Evolutionary conservation across 306 rosid genomes (phyloP).

Genomic region (Geum urbanum): DNA sequence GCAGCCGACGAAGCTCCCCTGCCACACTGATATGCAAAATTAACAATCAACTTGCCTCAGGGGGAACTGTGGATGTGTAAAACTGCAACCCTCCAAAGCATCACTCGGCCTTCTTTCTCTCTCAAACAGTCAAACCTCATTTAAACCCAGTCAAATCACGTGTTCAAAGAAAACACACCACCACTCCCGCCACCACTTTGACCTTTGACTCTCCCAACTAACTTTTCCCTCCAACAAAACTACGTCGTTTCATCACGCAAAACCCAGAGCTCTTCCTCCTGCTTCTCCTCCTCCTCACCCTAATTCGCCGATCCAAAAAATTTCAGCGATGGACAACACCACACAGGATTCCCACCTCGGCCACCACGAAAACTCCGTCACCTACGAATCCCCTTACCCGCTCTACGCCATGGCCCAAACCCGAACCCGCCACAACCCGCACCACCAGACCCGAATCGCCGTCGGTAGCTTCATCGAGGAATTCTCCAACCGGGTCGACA

Average conservation of each 20-base stretch:
- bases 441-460: slow-evolving; percentile 53
- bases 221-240: not conserved
- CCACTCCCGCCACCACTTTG: not conserved
- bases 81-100: too few relatives aligned
- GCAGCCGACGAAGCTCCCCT: too few relatives aligned
- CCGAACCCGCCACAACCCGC: slow-evolving; percentile 2
- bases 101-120: too few relatives aligned
- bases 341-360: slow-evolving; percentile 62
- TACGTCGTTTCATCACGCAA: not conserved
- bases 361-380: slow-evolving; percentile 56
- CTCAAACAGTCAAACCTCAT: not conserved
- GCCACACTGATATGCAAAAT: too few relatives aligned
- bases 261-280: not conserved
- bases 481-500: slow-evolving; percentile 71
- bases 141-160: not conserved
- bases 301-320: not conserved
- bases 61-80: too few relatives aligned
- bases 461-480: slow-evolving; percentile 88
- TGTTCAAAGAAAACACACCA: not conserved
- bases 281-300: not conserved
- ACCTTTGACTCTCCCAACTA: slow-evolving; percentile 8
- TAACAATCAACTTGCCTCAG: too few relatives aligned
- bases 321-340: slow-evolving; percentile 49
- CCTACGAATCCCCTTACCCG: slow-evolving; percentile 72
- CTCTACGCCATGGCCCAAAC: slow-evolving; percentile 67